Conservation (phyloP, 2,329 filamentous ascomycete species). For the Calonectria montana region DNA sequence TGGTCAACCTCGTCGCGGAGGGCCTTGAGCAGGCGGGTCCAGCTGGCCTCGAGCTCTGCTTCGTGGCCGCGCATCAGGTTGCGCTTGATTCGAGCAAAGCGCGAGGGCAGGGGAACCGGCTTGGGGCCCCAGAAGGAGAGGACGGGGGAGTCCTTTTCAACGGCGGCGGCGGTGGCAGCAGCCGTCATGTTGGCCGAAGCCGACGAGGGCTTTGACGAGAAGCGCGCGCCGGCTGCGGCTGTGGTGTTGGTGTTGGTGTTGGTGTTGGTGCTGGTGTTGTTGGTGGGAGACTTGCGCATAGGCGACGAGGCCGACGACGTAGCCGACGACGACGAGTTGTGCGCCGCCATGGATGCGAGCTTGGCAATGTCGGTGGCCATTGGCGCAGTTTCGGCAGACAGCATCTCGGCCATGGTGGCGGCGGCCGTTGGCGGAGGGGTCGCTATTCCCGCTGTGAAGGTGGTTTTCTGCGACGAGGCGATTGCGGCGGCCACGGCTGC, state of each 20-base stretch:
- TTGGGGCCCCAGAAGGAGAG: conserved; percentile 68
- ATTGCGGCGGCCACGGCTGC: conserved; percentile 35
- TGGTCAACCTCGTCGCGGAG: conserved; percentile 64
- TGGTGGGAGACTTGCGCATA: conserved; percentile 5
- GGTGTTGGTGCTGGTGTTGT: neutral
- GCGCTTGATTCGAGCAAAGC: conserved; percentile 68
- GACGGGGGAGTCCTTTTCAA: conserved; percentile 60
- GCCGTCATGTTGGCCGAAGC: conserved; percentile 24
- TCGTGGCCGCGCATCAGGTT: conserved; percentile 67
- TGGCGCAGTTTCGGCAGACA: conserved; percentile 6
- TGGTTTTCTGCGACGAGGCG: conserved; percentile 14
- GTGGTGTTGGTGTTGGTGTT: neutral
- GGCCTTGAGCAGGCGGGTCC: conserved; percentile 64
- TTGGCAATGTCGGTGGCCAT: conserved; percentile 11
- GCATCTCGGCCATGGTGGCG: neutral
- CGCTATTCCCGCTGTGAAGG: neutral
- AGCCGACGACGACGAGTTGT: conserved; percentile 7
- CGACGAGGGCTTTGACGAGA: conserved; percentile 18
- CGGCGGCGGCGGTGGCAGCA: conserved; percentile 31
- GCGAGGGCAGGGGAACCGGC: conserved; percentile 67
- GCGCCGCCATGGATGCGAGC: conserved; percentile 16
- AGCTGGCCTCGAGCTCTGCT: conserved; percentile 63
- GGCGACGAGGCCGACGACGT: conserved; percentile 13
- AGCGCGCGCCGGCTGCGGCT: neutral
- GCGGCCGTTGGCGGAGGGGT: conserved; percentile 5